Percentiles rank a stretch among this genome's conserved stretches.
These are phyloP conservation scores for Solanum corneliomulleri DNA, from an alignment of 257 asterid genomes.

Conservation along the genomic window DNA sequence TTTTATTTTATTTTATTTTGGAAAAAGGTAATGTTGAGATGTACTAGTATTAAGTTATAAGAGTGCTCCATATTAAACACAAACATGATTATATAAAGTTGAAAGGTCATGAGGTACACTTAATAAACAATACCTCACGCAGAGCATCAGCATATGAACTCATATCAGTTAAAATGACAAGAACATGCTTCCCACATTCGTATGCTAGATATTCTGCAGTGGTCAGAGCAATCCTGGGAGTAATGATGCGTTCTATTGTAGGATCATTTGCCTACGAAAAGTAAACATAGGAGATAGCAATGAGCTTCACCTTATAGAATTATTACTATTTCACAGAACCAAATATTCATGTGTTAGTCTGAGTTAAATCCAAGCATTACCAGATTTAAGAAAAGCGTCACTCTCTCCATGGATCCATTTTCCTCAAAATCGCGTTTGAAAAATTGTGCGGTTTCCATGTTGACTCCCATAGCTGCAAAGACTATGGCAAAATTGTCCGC, in stretches of 20 bases:
- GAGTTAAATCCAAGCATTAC: conserved; percentile 19
- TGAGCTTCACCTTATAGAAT: not conserved
- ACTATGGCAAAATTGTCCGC: conserved; percentile 98
- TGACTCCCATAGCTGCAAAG: conserved; percentile 99
- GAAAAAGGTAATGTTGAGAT: not conserved
- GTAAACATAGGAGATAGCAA: not conserved
- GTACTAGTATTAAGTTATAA: not conserved
- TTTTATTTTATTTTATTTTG: not conserved
- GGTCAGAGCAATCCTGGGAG: conserved; percentile 95
- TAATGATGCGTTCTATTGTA: conserved; percentile 89
- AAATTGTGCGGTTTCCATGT: conserved; percentile 98
- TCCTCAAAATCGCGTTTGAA: conserved; percentile 99
- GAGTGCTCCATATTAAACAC: not conserved
- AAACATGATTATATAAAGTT: not conserved
- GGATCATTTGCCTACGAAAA: conserved; percentile 86
- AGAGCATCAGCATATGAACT: conserved; percentile 99
- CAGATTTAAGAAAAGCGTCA: conserved; percentile 88
- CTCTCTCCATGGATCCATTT: conserved; percentile 99
- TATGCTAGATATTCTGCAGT: conserved; percentile 95
- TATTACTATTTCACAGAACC: not conserved
- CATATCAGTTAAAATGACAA: conserved; percentile 97
- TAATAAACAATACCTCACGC: conserved; percentile 67
- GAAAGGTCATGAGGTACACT: not conserved
- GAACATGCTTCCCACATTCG: conserved; percentile 97
- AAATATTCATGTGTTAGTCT: not conserved